Evolutionary conservation across 805 yeast genomes (phyloP).

Genomic region (Teunomyces pallodes): DNA sequence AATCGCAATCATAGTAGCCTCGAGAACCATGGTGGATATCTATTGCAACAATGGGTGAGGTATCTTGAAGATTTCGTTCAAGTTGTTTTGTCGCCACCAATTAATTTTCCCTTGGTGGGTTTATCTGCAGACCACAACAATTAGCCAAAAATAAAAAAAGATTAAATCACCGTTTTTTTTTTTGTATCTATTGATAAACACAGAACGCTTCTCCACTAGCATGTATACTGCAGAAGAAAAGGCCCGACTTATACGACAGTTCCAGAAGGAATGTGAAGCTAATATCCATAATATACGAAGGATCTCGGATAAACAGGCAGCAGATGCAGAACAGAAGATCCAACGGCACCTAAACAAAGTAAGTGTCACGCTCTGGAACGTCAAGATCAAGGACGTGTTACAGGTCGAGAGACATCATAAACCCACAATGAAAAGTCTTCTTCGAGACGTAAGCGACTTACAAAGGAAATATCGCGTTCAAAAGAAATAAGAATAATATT

Average conservation of each 20-base stretch:
- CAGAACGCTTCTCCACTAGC: not conserved
- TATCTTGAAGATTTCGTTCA: not conserved
- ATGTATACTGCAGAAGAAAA: conserved; percentile 34
- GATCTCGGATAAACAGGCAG: conserved; percentile 20
- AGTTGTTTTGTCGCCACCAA: conserved; percentile 4
- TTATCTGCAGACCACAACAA: not conserved
- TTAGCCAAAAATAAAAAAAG: too few species aligned
- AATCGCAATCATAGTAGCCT: conserved; percentile 92
- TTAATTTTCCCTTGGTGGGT: not conserved
- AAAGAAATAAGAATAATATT: not conserved
- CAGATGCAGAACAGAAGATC: conserved; percentile 34
- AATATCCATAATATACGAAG: conserved; percentile 23
- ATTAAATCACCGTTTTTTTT: not conserved
- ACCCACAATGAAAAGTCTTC: conserved; percentile 10
- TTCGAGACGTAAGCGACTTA: conserved; percentile 9
- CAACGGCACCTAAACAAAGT: conserved; percentile 44
- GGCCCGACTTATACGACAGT: conserved; percentile 29
- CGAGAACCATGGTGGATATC: conserved; percentile 69
- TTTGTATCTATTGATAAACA: not conserved
- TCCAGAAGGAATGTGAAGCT: conserved; percentile 20
- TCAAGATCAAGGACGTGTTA: conserved; percentile 43
- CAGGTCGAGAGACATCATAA: conserved; percentile 42
- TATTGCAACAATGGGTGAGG: not conserved
- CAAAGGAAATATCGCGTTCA: not conserved
- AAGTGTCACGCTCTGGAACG: conserved; percentile 49